Evolutionary conservation across 2,329 filamentous ascomycete genomes (phyloP).

Genomic region (Stachybotrys elegans): DNA sequence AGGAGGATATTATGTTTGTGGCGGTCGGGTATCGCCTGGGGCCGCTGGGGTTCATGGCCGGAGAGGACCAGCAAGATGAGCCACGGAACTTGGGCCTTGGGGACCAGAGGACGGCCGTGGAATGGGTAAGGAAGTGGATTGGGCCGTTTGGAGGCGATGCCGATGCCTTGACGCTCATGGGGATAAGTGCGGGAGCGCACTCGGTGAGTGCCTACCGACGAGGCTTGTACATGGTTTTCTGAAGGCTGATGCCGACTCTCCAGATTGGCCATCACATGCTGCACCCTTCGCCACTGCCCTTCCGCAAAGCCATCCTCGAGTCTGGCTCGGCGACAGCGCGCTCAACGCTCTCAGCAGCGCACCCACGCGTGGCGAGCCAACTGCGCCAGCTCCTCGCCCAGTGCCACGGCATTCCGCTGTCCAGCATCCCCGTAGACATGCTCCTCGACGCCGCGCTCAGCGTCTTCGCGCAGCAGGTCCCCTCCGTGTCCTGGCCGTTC

Average conservation of each 20-base stretch:
- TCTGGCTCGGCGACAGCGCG: constrained; percentile 53
- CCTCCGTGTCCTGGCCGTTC: constrained; percentile 55
- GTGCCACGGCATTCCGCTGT: constrained; percentile 21
- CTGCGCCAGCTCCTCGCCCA: constrained; percentile 24
- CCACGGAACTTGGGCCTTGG: constrained; percentile 59
- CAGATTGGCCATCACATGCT: constrained; percentile 66
- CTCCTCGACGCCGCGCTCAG: constrained; percentile 42
- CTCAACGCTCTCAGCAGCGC: constrained; percentile 45
- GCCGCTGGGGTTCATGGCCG: constrained; percentile 63
- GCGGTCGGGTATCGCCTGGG: constrained; percentile 61
- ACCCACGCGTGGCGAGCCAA: constrained; percentile 53
- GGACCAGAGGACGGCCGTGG: constrained; percentile 54
- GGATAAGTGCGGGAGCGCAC: constrained; percentile 57
- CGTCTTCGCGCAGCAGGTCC: constrained; percentile 39
- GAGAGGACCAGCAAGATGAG: constrained; percentile 44
- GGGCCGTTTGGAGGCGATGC: constrained; percentile 55
- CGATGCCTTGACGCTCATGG: constrained; percentile 55
- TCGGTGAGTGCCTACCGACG: constrained; percentile 47
- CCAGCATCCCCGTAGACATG: constrained; percentile 40
- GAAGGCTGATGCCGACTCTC: too few species aligned
- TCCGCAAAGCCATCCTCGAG: constrained; percentile 51
- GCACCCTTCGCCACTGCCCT: constrained; percentile 37
- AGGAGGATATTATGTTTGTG: constrained; percentile 48
- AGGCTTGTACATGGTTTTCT: too few species aligned
- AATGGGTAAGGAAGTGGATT: constrained; percentile 59